A percentile compares a stretch with the other conserved stretches of the same genome.
Conservation (phyloP, 345 rosid species). For the Acer saccharum region DNA sequence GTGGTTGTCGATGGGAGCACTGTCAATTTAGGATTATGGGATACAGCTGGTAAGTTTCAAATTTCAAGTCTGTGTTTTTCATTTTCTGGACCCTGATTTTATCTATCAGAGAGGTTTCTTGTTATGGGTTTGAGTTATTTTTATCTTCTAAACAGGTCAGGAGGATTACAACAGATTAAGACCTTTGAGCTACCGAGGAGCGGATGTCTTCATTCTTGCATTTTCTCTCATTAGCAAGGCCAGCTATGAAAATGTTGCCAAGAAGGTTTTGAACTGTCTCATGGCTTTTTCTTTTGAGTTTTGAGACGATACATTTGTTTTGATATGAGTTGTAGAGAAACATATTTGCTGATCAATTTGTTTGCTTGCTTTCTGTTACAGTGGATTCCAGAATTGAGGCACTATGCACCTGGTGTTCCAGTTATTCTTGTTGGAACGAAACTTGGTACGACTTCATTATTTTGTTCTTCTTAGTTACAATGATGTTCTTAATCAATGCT, state of each 20-base stretch:
- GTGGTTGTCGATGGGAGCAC: constrained; percentile 95
- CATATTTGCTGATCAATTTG: constrained; percentile 15
- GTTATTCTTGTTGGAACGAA: constrained; percentile 89
- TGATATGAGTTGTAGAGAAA: neutral
- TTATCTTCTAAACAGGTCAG: constrained; percentile 58
- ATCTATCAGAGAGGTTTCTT: neutral
- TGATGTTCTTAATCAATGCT: neutral
- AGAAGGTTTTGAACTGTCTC: constrained; percentile 55
- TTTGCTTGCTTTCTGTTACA: constrained; percentile 30
- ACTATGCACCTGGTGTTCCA: constrained; percentile 90
- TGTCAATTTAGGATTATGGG: constrained; percentile 93
- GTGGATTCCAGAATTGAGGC: constrained; percentile 97
- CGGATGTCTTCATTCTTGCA: constrained; percentile 92
- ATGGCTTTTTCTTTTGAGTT: constrained; percentile 8
- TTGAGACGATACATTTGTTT: constrained; percentile 5
- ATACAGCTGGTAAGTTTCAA: constrained; percentile 80
- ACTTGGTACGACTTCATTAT: constrained; percentile 50
- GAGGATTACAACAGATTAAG: constrained; percentile 90
- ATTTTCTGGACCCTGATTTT: constrained; percentile 2
- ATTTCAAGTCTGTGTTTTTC: neutral
- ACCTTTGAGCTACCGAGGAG: constrained; percentile 88
- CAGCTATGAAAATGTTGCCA: constrained; percentile 93
- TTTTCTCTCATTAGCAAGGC: constrained; percentile 99
- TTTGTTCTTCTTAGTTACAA: neutral
- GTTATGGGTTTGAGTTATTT: constrained; percentile 14